A percentile compares a stretch with the other conserved stretches of the same genome.
Conservation (phyloP, 257 asterid species). For the Solanum clarkiae region DNA sequence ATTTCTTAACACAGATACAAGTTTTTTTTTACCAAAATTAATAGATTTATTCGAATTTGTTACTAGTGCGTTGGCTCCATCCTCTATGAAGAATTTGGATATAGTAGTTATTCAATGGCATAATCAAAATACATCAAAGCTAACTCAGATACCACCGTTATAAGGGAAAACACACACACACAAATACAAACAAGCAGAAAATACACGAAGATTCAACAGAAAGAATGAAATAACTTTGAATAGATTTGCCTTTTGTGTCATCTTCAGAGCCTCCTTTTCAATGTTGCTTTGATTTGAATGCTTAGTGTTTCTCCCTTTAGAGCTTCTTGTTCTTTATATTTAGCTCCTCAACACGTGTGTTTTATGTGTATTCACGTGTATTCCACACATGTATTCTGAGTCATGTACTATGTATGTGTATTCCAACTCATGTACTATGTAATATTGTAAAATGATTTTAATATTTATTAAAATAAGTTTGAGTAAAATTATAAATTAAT, state of each 20-base stretch:
- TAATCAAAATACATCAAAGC: too few relatives aligned
- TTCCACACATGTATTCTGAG: background rate
- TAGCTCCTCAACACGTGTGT: background rate
- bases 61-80: too few relatives aligned
- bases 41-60: too few relatives aligned
- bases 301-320: background rate
- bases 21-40: too few relatives aligned
- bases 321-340: background rate
- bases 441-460: background rate
- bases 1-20: too few relatives aligned
- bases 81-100: too few relatives aligned
- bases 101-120: too few relatives aligned
- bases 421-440: background rate
- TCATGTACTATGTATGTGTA: background rate
- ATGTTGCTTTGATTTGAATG: background rate
- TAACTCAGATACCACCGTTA: too few relatives aligned
- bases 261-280: background rate
- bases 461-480: too few relatives aligned
- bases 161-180: background rate
- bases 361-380: too few relatives aligned
- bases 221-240: background rate
- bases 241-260: background rate
- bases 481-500: background rate
- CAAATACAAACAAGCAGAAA: background rate
- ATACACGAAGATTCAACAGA: background rate